phyloP scores from a whole-genome alignment of 225 moss, liverwort and hornwort species.

The Antitrichia curtipendula region DNA sequence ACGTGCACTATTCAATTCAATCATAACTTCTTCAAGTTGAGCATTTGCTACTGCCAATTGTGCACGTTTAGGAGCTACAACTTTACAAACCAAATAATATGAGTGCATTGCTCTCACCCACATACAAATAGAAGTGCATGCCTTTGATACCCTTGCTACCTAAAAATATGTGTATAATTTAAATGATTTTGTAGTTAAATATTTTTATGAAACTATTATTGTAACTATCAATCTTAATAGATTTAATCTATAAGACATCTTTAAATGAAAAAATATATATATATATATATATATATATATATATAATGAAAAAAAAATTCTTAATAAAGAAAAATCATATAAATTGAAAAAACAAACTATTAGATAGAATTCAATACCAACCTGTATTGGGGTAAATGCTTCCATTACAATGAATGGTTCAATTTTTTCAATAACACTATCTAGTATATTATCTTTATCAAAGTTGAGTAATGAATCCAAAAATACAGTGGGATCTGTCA shows the following conservation, averaged over 20 bases:
- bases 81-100: conserved; percentile 70
- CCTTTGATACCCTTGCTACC: conserved; percentile 88
- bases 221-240: neutral
- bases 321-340: too few relatives aligned
- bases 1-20: conserved; percentile 59
- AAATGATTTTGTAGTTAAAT: neutral
- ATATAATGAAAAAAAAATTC: fast-evolving
- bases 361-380: neutral
- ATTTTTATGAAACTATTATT: too few relatives aligned
- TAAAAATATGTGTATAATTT: neutral
- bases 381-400: conserved; percentile 80
- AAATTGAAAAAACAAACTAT: neutral
- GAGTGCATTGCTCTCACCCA: conserved; percentile 96
- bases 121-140: conserved; percentile 95
- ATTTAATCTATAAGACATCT: too few relatives aligned
- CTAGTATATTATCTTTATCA: conserved; percentile 82
- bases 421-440: conserved; percentile 68
- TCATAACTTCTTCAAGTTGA: conserved; percentile 50
- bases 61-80: conserved; percentile 84
- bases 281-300: neutral
- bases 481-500: conserved; percentile 71
- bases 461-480: conserved; percentile 75
- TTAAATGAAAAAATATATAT: neutral
- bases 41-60: conserved; percentile 66
- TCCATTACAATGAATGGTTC: conserved; percentile 82